A percentile compares a stretch with the other conserved stretches of the same genome.
Evolutionary conservation across 257 asterid genomes (phyloP).

Genomic region (Linderniella brevidens): DNA sequence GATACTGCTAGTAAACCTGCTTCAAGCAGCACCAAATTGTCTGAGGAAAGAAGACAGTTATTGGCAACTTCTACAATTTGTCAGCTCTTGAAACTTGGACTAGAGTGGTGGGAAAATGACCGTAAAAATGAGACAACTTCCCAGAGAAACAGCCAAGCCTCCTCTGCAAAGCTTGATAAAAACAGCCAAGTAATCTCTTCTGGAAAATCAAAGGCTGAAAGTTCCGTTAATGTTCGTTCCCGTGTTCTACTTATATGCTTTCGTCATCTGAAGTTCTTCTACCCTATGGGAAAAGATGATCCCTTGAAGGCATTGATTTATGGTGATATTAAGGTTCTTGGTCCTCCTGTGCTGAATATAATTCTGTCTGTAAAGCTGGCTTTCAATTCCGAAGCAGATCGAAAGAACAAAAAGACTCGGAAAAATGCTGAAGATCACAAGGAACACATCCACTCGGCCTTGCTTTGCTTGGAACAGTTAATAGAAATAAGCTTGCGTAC

Average conservation of each 20-base stretch:
- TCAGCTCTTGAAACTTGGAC: conserved; percentile 32
- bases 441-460: conserved; percentile 39
- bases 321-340: conserved; percentile 54
- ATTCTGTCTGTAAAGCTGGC: conserved; percentile 33
- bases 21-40: conserved; percentile 20
- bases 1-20: conserved; percentile 29
- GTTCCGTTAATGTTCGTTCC: conserved; percentile 20
- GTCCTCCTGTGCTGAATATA: conserved; percentile 52
- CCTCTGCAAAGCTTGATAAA: conserved; percentile 2
- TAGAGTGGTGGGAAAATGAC: conserved; percentile 21
- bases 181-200: conserved; percentile 35
- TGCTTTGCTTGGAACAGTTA: conserved; percentile 55
- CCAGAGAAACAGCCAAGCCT: conserved; percentile 7
- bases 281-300: conserved; percentile 35
- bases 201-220: conserved; percentile 18
- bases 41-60: conserved; percentile 47
- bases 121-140: conserved; percentile 21
- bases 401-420: conserved; percentile 40
- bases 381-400: conserved; percentile 19
- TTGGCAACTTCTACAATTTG: conserved; percentile 51
- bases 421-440: conserved; percentile 38
- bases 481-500: conserved; percentile 29
- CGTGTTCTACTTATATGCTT: conserved; percentile 31
- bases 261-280: conserved; percentile 32
- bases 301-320: conserved; percentile 43